A percentile compares a stretch with the other conserved stretches of the same genome.
phyloP scores from a whole-genome alignment of 805 yeast genomes.

The Wickerhamomyces silvicola region DNA sequence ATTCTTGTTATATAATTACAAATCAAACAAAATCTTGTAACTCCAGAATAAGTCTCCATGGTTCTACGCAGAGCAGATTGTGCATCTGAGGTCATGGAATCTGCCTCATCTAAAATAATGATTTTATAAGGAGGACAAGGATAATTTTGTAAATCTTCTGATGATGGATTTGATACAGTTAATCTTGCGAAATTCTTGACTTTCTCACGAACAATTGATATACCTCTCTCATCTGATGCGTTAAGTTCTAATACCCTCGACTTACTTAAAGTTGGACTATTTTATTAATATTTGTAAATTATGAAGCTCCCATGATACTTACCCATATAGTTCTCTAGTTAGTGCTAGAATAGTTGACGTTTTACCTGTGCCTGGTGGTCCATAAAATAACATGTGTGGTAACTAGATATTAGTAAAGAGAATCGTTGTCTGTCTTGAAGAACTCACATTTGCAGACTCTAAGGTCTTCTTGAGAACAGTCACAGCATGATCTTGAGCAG shows the following conservation, averaged over 20 bases:
- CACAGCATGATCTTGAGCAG: slow-evolving; percentile 90
- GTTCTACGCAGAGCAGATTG: slow-evolving; percentile 93
- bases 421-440: too few relatives aligned
- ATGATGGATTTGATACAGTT: slow-evolving; percentile 73
- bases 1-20: slow-evolving; percentile 96
- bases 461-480: slow-evolving; percentile 74
- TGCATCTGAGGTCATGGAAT: slow-evolving; percentile 96
- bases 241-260: slow-evolving; percentile 74
- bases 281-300: too few relatives aligned
- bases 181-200: slow-evolving; percentile 82
- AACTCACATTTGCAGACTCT: slow-evolving; percentile 53
- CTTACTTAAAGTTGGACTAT: slow-evolving; percentile 57
- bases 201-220: slow-evolving; percentile 78
- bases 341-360: slow-evolving; percentile 83
- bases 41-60: slow-evolving; percentile 86
- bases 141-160: slow-evolving; percentile 60
- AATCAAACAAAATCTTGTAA: slow-evolving; percentile 88
- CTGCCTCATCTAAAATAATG: slow-evolving; percentile 91
- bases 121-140: slow-evolving; percentile 97
- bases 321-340: slow-evolving; percentile 70
- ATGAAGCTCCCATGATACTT: too few relatives aligned
- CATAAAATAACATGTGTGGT: slow-evolving; percentile 89
- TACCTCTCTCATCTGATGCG: slow-evolving; percentile 91
- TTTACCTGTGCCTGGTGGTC: slow-evolving; percentile 93
- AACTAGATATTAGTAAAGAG: slow-evolving; percentile 22